Base-by-base conservation (phyloP, 2,329 filamentous ascomycete species). In the Talaromyces funiculosus region DNA sequence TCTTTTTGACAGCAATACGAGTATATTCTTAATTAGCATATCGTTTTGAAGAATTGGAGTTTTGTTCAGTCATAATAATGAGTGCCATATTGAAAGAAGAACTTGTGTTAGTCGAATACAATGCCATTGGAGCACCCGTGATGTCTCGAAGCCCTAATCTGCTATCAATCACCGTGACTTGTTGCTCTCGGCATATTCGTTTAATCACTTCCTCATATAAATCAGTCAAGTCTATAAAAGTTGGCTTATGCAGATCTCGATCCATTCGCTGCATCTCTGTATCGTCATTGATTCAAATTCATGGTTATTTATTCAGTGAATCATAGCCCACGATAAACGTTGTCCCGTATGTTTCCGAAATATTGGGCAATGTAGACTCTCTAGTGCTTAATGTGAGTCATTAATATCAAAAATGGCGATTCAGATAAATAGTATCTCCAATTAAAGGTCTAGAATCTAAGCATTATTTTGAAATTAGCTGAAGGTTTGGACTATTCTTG, bases 331-430 rank as follows among this genome's bases (percentile, higher is more conserved):
- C 18, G 9, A n/a, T 26, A 18, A 18, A 16, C 20, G 8, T 26
- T 16, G 18, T 53, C 51, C 51, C 51, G 51, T 31, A 53, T 53
- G 51, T 38, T 53, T 33, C 51, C 51, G 33, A 53, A 38, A 26
- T 8, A 1, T 26, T 14, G 51, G 33, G 18, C n/a, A 4, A 14
- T 53, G 51, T 35, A 38, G 18, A 37, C 43, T 1, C 7, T 47
- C 24, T 47, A 47, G 24, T n/a, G 22, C 22, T 26, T 18, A 4
- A 29, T 26, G 3, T 29, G 22, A 47, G 24, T 29, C 2, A 26
- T n/a, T 47, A 26, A 47, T 16, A 29, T 47, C 22, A 5, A 24
- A 42, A 42, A 43, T 45, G 26, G 14, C 14, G 42, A n/a, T n/a
- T 29, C 6, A n/a, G 8, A 18, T 29, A 20, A 26, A 8, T 29